These are phyloP conservation scores for Pseudocercospora fuligena DNA, from an alignment of 2,329 filamentous ascomycete genomes.

Conservation along the genomic window DNA sequence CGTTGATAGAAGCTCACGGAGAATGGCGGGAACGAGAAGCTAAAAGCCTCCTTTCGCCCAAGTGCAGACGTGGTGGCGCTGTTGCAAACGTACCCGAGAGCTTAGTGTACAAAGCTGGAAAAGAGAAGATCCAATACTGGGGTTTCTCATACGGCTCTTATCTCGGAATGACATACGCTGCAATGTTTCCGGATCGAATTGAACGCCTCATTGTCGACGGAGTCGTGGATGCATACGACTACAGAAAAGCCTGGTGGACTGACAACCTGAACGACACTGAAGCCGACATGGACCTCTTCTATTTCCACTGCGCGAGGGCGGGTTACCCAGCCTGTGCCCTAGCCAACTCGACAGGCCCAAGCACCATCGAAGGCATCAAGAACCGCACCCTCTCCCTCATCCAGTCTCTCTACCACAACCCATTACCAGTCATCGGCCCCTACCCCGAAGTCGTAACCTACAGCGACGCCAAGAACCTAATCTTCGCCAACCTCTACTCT, in stretches of 20 bases:
- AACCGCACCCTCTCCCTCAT: constrained; percentile 41
- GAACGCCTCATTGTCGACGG: constrained; percentile 51
- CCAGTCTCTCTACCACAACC: constrained; percentile 46
- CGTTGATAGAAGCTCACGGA: constrained; percentile 51
- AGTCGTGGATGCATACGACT: constrained; percentile 50
- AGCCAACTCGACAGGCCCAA: constrained; percentile 38
- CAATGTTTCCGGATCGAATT: constrained; percentile 47
- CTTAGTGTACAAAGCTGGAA: constrained; percentile 33
- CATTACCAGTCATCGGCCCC: constrained; percentile 43
- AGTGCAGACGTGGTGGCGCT: not conserved
- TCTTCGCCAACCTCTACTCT: constrained; percentile 45
- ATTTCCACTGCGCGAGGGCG: constrained; percentile 49
- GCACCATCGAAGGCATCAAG: constrained; percentile 44
- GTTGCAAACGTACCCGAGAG: not conserved
- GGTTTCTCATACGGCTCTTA: constrained; percentile 56
- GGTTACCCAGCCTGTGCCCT: constrained; percentile 49
- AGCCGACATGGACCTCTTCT: constrained; percentile 50
- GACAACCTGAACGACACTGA: constrained; percentile 52
- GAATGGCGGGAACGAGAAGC: constrained; percentile 39
- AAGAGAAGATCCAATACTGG: constrained; percentile 43
- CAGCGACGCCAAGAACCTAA: constrained; percentile 44
- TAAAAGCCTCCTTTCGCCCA: not conserved
- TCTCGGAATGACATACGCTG: constrained; percentile 48
- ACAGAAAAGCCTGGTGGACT: constrained; percentile 42
- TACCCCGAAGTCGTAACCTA: constrained; percentile 47